Base-by-base conservation (phyloP, 768 basidiomycete genomes). In the Suillus weaverae region DNA sequence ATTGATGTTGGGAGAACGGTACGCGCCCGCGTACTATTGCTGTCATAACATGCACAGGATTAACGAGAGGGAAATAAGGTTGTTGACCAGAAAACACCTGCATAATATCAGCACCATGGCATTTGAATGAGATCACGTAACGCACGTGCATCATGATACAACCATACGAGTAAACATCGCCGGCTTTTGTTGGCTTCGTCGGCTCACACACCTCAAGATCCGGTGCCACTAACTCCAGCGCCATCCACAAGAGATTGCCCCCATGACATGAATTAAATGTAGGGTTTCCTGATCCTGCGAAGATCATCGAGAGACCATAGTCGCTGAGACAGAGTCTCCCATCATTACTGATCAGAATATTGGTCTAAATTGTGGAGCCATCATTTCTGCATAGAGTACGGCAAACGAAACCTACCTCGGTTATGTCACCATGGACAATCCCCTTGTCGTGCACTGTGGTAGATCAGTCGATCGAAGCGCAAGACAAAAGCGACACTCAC, bases 1-100 rank as follows among this genome's bases (percentile, higher is more conserved):
- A 48, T 13, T n/a, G n/a, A n/a, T n/a, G n/a, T n/a, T 6, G 22
- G 11, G 11, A 2, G 22, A 50, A 50, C 26, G 48, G 48, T 3
- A 1, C 0, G 26, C 7, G 6, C 22, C 48, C 48, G 26, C 26
- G 26, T 26, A 26, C 26, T 26, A 50, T 3, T 50, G 22, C 48
- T 14, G 0, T 0, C 14, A 50, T 50, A 26, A 50, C 14, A 3
- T 0, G 0, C 0, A 8, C 3, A 50, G 0, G 0, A 16, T 0
- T 16, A 3, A 0, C 1, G 26, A 26, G 3, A 0, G 6, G 1
- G 6, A 2, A 2, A 26, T 26, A 50, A 50, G 48, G 48, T 26
- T 26, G 48, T 7, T 7, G 2, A 1, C 48, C 48, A 16, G 26
- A 26, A 26, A 50, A 50, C 7, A 50, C 48, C 48, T 48, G 46